Base-by-base conservation (phyloP, 2,329 filamentous ascomycete genomes). In the Calonectria pauciramosa region DNA sequence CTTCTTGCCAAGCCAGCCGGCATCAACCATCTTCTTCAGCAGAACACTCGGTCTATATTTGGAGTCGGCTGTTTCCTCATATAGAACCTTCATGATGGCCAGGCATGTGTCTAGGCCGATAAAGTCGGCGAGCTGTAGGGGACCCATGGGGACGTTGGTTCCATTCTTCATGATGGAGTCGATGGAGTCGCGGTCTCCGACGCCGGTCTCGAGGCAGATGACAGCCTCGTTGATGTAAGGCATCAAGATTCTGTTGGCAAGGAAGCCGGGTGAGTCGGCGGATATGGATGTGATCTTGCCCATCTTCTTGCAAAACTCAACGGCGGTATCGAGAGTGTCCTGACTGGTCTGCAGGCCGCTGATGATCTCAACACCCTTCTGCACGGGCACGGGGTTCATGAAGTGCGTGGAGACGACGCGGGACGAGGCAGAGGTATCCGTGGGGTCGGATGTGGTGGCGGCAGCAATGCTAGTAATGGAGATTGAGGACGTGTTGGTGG, bases 121-220 rank as follows among this genome's bases (percentile, higher is more conserved):
- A 82, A 99, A 99, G 85, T 99, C 97, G 3, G 97, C 97, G 81
- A 99, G 87, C 82, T 96, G 93, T 78, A 99, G 89, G 13, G 97
- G 97, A 0, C 97, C 97, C 97, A 99, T 99, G 30, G 97, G 97
- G 51, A 99, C 97, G 83, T 98, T 98, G 28, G 97, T 99, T 60
- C 97, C 97, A 81, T 98, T 98, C 91, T 98, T 99, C 97, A 99
- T 99, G 81, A 99, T 99, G 78, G 91, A 93, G 83, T 99, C 97
- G 78, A 99, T 99, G 77, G 96, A 94, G 82, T 99, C 96, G 80
- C 94, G 94, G 77, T 92, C 91, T 23, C 97, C 97, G 0, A 99
- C 93, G 4, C 95, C 95, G 0, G 97, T 98, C 87, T 99, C 97
- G 18, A 99, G 89, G 85, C 97, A 99, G 77, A 98, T 96, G 80